Percentiles rank a stretch among this genome's conserved stretches.
phyloP scores from a whole-genome alignment of 805 yeast genomes.

The Saturnispora diversa region DNA sequence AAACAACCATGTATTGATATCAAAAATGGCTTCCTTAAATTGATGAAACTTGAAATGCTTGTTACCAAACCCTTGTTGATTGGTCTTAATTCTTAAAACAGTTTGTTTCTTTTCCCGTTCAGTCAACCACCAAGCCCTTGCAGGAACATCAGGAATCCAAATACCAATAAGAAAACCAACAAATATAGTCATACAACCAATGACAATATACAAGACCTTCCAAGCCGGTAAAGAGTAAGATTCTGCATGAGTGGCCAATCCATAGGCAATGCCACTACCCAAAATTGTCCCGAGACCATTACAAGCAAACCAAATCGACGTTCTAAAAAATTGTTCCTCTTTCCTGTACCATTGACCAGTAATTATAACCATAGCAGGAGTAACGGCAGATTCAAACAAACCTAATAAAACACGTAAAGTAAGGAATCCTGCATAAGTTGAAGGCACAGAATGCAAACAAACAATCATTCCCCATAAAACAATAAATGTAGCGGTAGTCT shows the following conservation, averaged over 20 bases:
- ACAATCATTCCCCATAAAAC: slow-evolving; percentile 44
- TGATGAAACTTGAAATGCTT: slow-evolving; percentile 41
- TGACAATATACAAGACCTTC: slow-evolving; percentile 51
- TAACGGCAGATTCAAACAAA: slow-evolving; percentile 27
- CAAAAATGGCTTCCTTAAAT: slow-evolving; percentile 46
- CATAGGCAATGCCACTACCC: slow-evolving; percentile 50
- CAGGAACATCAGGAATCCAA: slow-evolving; percentile 32
- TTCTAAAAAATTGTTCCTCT: slow-evolving; percentile 24
- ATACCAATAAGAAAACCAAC: slow-evolving; percentile 40
- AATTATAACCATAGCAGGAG: slow-evolving; percentile 30
- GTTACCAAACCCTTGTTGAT: slow-evolving; percentile 31
- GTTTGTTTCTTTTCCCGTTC: slow-evolving; percentile 32
- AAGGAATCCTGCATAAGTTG: slow-evolving; percentile 37
- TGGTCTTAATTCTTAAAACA: slow-evolving; percentile 27
- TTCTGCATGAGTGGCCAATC: slow-evolving; percentile 20
- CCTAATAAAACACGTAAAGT: slow-evolving; percentile 44
- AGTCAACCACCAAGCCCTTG: slow-evolving; percentile 29
- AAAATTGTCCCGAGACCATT: slow-evolving; percentile 41
- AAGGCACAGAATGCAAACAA: slow-evolving; percentile 40
- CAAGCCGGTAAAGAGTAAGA: slow-evolving; percentile 38
- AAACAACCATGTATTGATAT: slow-evolving; percentile 43
- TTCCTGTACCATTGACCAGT: slow-evolving; percentile 26
- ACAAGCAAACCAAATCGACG: slow-evolving; percentile 22
- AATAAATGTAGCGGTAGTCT: slow-evolving; percentile 31
- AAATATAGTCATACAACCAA: slow-evolving; percentile 50